phyloP scores from a whole-genome alignment of 2,329 filamentous ascomycete genomes.

The Trichoderma sp. region DNA sequence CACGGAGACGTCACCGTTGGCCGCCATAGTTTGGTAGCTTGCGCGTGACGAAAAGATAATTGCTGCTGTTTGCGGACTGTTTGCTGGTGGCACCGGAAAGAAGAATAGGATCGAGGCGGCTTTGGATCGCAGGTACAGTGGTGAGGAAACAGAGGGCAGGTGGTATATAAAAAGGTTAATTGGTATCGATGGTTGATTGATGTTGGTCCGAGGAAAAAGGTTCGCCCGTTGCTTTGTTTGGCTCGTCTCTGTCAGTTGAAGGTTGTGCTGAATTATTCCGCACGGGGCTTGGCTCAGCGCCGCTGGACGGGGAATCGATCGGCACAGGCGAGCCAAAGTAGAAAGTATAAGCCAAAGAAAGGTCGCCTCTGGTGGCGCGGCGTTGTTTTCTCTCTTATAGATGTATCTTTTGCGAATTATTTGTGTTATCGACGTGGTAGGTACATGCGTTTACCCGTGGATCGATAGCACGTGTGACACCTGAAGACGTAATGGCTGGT shows the following conservation, averaged over 20 bases:
- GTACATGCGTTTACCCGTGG: not conserved
- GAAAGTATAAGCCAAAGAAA: not conserved
- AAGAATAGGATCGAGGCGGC: not conserved
- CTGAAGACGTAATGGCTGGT: not conserved
- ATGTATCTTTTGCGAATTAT: not conserved
- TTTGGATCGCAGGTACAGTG: not conserved
- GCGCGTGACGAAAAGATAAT: not conserved
- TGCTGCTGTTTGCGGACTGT: not conserved
- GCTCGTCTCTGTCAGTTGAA: not conserved
- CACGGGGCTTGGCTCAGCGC: not conserved
- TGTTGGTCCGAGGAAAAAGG: not conserved
- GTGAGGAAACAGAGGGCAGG: not conserved
- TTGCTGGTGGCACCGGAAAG: not conserved
- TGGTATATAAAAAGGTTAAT: not conserved
- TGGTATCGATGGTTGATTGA: not conserved
- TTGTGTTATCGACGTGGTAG: no score
- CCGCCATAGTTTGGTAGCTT: conserved; percentile 32
- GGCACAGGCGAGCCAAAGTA: not conserved
- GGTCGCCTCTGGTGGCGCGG: not conserved
- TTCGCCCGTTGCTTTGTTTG: not conserved
- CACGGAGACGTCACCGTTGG: conserved; percentile 33
- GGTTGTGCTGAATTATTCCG: not conserved
- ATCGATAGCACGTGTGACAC: not conserved
- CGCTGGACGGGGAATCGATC: not conserved
- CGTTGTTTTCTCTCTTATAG: not conserved